Evolutionary conservation across 1,139 yeast species (phyloP), one percentile per base, ranked within the genome.

Genomic region (Entelexis paramagnoliae): DNA sequence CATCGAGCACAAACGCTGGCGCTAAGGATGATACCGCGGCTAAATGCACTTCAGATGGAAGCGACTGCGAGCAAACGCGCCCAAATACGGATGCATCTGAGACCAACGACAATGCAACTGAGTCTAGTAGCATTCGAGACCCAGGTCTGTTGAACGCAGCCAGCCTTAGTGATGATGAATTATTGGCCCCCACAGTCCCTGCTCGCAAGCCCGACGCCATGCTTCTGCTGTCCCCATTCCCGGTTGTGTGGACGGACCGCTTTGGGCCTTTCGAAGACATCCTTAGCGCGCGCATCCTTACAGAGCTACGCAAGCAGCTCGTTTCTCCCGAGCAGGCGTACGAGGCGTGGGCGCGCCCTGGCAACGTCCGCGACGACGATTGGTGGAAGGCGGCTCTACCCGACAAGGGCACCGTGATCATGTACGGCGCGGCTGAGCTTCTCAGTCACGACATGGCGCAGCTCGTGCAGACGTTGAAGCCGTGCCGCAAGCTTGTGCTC

Each of bases 301-400:
- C 11, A 1, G 46, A 48, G 17, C 41, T 48, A 20, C 9, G 20
- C 16, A 20, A 33, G 19, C 38, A 30, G 17, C 30, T 45, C 14
- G 20, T 34, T 16, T 1, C 30, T 13, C 40, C 30, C 7, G 47
- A 44, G 2, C 34, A 34, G 17, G 40, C 47, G 3, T 19, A 20
- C 13, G 40, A 44, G 19, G 30, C 29, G 4, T 55, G 58, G 60
- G 46, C 65, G 36, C 66, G 64, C 46, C 75, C 76, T 0, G 69
- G 69, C 1, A 52, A 60, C 17, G 67, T 73, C 53, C 59, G 61
- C 29, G 68, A 68, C 32, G 45, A 55, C 9, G 64, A 64, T 6
- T 62, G 69, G 60, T 74, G 77, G 77, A 54, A 62, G n/a, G 58
- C 59, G 6, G 70, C 74, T 5, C 61, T 71, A 33, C 77, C 77